Base-by-base conservation (phyloP, 2,329 filamentous ascomycete genomes). In the Coleophoma eucalyptorum region DNA sequence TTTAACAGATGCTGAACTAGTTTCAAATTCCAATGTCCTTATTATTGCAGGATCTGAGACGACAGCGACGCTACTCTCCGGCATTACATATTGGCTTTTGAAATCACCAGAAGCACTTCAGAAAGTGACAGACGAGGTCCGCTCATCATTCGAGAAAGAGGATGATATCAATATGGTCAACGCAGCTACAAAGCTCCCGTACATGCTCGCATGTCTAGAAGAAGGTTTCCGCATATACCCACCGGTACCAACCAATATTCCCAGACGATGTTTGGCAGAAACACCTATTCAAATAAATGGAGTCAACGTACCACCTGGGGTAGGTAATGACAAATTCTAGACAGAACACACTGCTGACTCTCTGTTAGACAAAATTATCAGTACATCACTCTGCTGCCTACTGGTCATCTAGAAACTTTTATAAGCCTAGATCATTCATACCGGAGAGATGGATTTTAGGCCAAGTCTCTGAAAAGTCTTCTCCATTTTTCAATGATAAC, bases 201-300 rank as follows among this genome's bases (percentile, higher is more conserved):
- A 75, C 48, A 63, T 75, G 59, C 52, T 65, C 4, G 73, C 72
- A 2, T 65, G 65, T 19, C 53, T 76, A 2, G 59, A 73, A 1
- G 74, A 77, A 56, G 59, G 62, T 1, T 58, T 77, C 33, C 62
- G 75, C 10, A 54, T 72, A 11, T 74, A 69, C 45, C 69, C 71
- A 5, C 52, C 52, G 11, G 35, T 49, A 2, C 46, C 46, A 12
- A 31, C 38, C 12, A 46, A 35, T 3, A 15, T 55, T 32, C 37
- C 46, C 15, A 33, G 55, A 21, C 16, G 19, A 20, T 45, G 50
- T 19, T 50, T 50, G 15, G 20, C 18, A 5, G 54, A 37, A 18
- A 51, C 54, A 2, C 47, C 47, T 18, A 32, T 46, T 34, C 34
- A 54, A 16, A 35, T 31, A 35, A 40, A 42, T 46, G 52, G 46